Evolutionary conservation across 2,329 filamentous ascomycete genomes (phyloP).

Genomic region (Fusarium sp.): DNA sequence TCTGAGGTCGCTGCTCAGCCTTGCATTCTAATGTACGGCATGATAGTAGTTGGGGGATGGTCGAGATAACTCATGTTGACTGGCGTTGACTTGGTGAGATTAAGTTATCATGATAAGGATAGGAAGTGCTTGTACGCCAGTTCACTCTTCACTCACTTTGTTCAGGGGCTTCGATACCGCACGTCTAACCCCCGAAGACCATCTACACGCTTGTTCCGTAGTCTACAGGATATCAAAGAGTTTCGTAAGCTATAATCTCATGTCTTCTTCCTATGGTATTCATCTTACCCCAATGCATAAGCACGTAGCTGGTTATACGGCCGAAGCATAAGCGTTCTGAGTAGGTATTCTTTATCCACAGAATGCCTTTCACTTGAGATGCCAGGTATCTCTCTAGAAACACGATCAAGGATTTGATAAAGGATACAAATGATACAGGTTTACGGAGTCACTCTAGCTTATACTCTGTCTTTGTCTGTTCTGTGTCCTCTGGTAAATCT

Average conservation of each 20-base stretch:
- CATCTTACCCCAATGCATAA: neutral
- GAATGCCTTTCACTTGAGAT: neutral
- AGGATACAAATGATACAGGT: neutral
- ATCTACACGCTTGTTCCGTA: neutral
- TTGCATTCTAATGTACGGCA: neutral
- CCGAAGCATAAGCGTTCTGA: neutral
- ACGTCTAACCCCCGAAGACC: neutral
- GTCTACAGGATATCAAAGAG: neutral
- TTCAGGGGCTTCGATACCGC: neutral
- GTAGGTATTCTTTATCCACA: neutral
- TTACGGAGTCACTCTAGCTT: neutral
- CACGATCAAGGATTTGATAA: neutral
- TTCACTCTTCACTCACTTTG: neutral
- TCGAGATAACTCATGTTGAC: neutral
- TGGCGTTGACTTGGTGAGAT: neutral
- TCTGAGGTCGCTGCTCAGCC: neutral
- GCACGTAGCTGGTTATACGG: neutral
- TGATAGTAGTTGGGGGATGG: neutral
- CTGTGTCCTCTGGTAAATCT: neutral
- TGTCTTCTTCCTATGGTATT: neutral
- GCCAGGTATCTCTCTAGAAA: neutral
- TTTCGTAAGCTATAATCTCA: neutral
- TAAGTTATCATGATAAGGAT: neutral
- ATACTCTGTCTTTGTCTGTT: neutral
- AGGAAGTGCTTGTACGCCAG: neutral